Conservation (phyloP, 2,329 filamentous ascomycete genomes). For the Xylariaceae sp. region DNA sequence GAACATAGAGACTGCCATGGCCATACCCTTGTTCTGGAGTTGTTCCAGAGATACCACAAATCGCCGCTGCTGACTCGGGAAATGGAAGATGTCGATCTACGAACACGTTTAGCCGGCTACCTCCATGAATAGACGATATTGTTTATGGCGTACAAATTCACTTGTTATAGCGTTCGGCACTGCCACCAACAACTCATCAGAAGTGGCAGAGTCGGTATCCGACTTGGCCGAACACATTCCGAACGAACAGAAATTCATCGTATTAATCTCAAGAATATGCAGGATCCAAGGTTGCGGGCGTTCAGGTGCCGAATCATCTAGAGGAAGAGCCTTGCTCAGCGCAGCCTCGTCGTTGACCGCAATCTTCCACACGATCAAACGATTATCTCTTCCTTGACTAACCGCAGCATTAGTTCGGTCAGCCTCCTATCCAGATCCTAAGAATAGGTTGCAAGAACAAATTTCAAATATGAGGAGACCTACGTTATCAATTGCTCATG, state of each 20-base stretch:
- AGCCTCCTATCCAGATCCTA: too few species aligned
- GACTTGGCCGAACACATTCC: constrained; percentile 49
- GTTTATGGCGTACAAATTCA: constrained; percentile 53
- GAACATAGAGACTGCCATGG: constrained; percentile 74
- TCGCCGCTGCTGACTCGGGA: constrained; percentile 70
- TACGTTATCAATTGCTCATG: constrained; percentile 78
- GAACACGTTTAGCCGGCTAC: constrained; percentile 1
- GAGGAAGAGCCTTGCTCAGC: constrained; percentile 66
- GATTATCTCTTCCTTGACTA: constrained; percentile 88
- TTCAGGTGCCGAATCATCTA: constrained; percentile 52
- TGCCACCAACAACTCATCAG: constrained; percentile 60
- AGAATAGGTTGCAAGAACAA: too few species aligned
- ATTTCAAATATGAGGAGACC: constrained; percentile 33
- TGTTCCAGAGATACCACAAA: constrained; percentile 46
- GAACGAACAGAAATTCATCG: constrained; percentile 93
- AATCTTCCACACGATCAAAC: constrained; percentile 80
- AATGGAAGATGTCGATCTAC: constrained; percentile 75
- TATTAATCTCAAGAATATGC: constrained; percentile 79
- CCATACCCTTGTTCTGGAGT: constrained; percentile 65
- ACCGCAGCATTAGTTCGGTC: constrained; percentile 5
- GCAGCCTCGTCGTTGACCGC: constrained; percentile 53
- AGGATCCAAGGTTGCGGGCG: constrained; percentile 77
- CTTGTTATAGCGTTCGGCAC: constrained; percentile 75
- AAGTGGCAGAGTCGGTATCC: constrained; percentile 23
- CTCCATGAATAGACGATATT: not conserved